Percentiles rank a stretch among this genome's conserved stretches.
Evolutionary conservation across 108 stramenopile genomes (phyloP).

Genomic region (Skeletonema grethae): DNA sequence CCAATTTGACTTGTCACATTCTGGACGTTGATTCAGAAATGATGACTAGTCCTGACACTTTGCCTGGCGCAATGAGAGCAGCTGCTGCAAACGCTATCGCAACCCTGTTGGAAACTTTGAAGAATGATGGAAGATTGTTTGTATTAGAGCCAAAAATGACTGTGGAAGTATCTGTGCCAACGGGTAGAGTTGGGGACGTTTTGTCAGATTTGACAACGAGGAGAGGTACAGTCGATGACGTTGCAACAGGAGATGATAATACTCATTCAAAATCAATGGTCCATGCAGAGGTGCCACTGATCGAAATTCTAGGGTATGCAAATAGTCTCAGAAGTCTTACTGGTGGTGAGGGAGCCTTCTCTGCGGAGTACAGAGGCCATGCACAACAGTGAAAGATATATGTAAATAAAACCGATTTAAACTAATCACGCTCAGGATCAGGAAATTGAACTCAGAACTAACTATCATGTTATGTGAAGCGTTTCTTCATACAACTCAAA

Average conservation of each 20-base stretch:
- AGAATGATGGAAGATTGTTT: conserved; percentile 23
- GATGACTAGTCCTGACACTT: conserved; percentile 55
- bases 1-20: conserved; percentile 77
- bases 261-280: conserved; percentile 67
- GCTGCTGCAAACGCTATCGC: conserved; percentile 72
- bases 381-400: background rate
- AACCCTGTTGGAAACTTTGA: conserved; percentile 40
- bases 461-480: too few species aligned
- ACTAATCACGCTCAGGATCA: too few species aligned
- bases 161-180: conserved; percentile 75
- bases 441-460: too few species aligned
- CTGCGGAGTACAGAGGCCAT: conserved; percentile 87
- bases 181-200: conserved; percentile 83
- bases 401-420: too few species aligned
- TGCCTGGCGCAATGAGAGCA: conserved; percentile 80
- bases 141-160: conserved; percentile 89
- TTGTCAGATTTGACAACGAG: conserved; percentile 82
- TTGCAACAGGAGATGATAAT: conserved; percentile 50
- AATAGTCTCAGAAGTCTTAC: conserved; percentile 82
- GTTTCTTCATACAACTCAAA: too few species aligned
- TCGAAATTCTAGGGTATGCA: conserved; percentile 89
- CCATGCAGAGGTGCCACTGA: conserved; percentile 81
- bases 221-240: conserved; percentile 84
- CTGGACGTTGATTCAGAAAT: conserved; percentile 75
- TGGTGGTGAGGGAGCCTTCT: conserved; percentile 84